Percentiles rank a stretch among this genome's conserved stretches.
Evolutionary conservation across 164 flowering plant genomes (phyloP).

Genomic region (Stephania cephalantha): DNA sequence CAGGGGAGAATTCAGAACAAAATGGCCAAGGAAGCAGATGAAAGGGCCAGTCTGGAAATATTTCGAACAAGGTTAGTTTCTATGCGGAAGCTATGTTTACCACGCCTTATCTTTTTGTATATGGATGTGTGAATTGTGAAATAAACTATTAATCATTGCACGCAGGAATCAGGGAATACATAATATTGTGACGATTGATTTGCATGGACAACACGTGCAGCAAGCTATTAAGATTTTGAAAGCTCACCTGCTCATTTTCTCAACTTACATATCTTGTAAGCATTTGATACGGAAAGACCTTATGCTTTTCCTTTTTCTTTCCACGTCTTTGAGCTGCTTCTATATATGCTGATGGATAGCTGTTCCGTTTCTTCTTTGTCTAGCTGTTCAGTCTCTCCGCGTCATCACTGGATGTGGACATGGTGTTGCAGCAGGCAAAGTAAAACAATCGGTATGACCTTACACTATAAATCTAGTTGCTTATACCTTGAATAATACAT

Average conservation of each 20-base stretch:
- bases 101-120: neutral
- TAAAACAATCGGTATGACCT: conserved; percentile 70
- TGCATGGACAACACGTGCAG: conserved; percentile 95
- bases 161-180: conserved; percentile 73
- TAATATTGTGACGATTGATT: conserved; percentile 81
- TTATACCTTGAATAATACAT: conserved; percentile 1
- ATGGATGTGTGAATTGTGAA: neutral
- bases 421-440: conserved; percentile 63
- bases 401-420: conserved; percentile 93
- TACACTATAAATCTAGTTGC: neutral
- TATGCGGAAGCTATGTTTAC: neutral
- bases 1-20: conserved; percentile 51
- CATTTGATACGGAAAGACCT: neutral
- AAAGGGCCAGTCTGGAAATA: conserved; percentile 77
- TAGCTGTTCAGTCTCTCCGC: conserved; percentile 69
- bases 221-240: conserved; percentile 75
- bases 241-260: conserved; percentile 58
- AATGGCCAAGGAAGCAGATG: conserved; percentile 68
- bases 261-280: conserved; percentile 68
- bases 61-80: conserved; percentile 61
- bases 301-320: neutral
- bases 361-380: neutral
- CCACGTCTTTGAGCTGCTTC: neutral
- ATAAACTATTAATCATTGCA: conserved; percentile 5
- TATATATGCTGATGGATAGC: neutral